These are phyloP conservation scores for Gastrolobium bilobum DNA, from an alignment of 306 rosid species.

Conservation along the genomic window DNA sequence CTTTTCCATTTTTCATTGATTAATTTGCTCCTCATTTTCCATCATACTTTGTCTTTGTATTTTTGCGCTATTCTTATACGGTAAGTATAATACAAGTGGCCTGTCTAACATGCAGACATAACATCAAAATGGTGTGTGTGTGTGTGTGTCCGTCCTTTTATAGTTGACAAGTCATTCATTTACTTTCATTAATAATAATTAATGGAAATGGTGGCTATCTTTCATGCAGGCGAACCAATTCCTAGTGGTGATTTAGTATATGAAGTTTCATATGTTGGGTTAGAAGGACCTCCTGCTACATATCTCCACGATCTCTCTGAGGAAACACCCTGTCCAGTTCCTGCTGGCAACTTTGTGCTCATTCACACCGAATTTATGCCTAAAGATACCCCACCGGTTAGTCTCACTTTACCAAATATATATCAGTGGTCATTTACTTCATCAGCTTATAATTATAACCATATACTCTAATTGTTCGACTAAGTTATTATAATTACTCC, in stretches of 20 bases:
- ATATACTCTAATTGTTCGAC: too few relatives aligned
- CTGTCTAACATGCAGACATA: too few relatives aligned
- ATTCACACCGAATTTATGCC: slow-evolving; percentile 81
- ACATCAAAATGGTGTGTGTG: too few relatives aligned
- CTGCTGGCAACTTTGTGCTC: slow-evolving; percentile 70
- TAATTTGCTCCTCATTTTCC: too few relatives aligned
- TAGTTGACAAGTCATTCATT: too few relatives aligned
- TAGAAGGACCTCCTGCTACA: slow-evolving; percentile 35
- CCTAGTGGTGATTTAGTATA: slow-evolving; percentile 71
- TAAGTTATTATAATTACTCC: too few relatives aligned
- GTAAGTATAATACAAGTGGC: too few relatives aligned
- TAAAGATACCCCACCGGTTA: slow-evolving; percentile 72
- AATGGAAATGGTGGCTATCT: slow-evolving; percentile 32
- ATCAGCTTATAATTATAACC: too few relatives aligned
- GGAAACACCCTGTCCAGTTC: slow-evolving; percentile 66
- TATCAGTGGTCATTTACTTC: too few relatives aligned
- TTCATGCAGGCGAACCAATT: slow-evolving; percentile 63
- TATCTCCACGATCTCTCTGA: slow-evolving; percentile 65
- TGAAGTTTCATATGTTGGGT: slow-evolving; percentile 70
- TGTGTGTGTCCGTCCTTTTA: too few relatives aligned
- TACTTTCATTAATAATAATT: background rate
- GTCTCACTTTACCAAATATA: slow-evolving; percentile 48
- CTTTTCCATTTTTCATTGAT: slow-evolving; percentile 8
- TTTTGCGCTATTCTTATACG: too few relatives aligned
- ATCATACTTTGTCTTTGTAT: too few relatives aligned